phyloP scores from a whole-genome alignment of 169 alveolate species.

The Fabrea salina region DNA sequence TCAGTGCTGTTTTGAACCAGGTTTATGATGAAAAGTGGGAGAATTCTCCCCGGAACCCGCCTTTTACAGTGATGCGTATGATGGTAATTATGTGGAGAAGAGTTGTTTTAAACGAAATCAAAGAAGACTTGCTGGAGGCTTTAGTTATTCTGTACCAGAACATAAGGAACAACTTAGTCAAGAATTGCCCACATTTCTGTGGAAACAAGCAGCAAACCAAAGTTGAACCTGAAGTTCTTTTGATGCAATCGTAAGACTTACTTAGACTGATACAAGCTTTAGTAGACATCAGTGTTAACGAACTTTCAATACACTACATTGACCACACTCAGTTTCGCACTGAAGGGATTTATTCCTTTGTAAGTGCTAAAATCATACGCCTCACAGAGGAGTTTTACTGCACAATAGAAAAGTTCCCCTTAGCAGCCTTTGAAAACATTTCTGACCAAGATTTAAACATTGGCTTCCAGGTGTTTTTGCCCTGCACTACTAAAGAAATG shows the following conservation, averaged over 20 bases:
- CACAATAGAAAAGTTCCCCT: not conserved
- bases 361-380: not conserved
- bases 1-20: not conserved
- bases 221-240: not conserved
- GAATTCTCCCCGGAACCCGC: not conserved
- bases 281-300: slow-evolving; percentile 6
- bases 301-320: not conserved
- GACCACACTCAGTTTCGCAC: slow-evolving; percentile 6
- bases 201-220: not conserved
- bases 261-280: not conserved
- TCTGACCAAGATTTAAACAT: not conserved
- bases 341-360: not conserved
- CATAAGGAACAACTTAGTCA: not conserved
- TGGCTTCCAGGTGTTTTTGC: not conserved
- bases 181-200: not conserved
- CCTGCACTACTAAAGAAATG: not conserved
- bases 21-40: not conserved
- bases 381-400: slow-evolving; percentile 1
- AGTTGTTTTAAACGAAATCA: not conserved
- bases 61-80: not conserved
- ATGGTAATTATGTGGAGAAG: slow-evolving; percentile 19
- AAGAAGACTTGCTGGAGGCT: not conserved
- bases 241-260: not conserved
- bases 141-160: not conserved
- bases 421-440: not conserved